Conservation (phyloP, 345 rosid species). For the Cardamine chenopodiifolia region DNA sequence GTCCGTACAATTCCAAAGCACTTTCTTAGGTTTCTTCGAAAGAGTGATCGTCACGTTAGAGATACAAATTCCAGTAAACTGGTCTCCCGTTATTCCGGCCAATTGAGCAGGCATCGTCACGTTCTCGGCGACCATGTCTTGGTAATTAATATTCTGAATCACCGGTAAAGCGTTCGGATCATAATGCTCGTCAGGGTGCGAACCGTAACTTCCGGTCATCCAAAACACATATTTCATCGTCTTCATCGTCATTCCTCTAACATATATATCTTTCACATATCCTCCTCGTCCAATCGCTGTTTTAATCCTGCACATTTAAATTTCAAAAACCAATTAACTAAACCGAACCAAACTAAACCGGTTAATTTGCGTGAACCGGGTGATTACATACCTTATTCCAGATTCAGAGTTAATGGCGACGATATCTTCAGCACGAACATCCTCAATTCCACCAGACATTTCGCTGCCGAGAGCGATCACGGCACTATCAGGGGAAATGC, state of each 20-base stretch:
- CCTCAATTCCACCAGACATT: conserved; percentile 87
- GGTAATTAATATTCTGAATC: conserved; percentile 64
- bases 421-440: conserved; percentile 84
- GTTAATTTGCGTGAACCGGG: background rate
- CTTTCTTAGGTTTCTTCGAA: conserved; percentile 50
- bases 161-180: conserved; percentile 72
- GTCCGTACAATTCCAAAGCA: conserved; percentile 83
- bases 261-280: conserved; percentile 73
- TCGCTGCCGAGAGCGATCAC: conserved; percentile 88
- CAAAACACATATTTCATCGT: conserved; percentile 87
- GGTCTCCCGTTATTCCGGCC: conserved; percentile 62
- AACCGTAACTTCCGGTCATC: conserved; percentile 86
- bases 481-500: conserved; percentile 89
- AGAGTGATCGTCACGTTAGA: conserved; percentile 71
- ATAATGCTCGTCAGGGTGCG: conserved; percentile 70
- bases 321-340: background rate
- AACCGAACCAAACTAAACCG: conserved; percentile 1
- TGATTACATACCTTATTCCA: conserved; percentile 46
- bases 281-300: conserved; percentile 82
- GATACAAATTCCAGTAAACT: conserved; percentile 75
- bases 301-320: conserved; percentile 51
- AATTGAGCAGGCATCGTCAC: conserved; percentile 68
- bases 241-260: conserved; percentile 62
- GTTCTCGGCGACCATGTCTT: conserved; percentile 72
- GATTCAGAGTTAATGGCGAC: conserved; percentile 71